Percentiles rank a stretch among this genome's conserved stretches.
phyloP scores from a whole-genome alignment of 805 yeast genomes.

The Debaryomyces tyrocola region DNA sequence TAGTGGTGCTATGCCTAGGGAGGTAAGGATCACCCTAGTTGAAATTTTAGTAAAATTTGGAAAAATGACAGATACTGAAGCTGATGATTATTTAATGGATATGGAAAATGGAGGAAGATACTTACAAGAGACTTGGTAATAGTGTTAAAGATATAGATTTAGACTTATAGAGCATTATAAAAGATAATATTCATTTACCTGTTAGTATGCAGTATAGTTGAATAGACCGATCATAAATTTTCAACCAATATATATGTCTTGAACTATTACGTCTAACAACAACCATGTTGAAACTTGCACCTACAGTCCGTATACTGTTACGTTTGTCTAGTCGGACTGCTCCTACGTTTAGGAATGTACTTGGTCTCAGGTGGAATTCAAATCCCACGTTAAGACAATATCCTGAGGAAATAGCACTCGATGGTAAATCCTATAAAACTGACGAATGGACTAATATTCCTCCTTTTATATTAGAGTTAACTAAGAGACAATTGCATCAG shows the following conservation, averaged over 20 bases:
- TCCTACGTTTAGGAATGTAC: no score
- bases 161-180: neutral
- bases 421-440: constrained; percentile 52
- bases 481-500: constrained; percentile 73
- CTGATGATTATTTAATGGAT: constrained; percentile 49
- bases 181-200: no score
- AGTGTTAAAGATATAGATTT: neutral
- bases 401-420: constrained; percentile 37
- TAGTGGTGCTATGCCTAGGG: constrained; percentile 90
- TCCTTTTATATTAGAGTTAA: constrained; percentile 62
- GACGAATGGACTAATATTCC: constrained; percentile 90
- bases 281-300: neutral
- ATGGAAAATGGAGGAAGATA: constrained; percentile 70
- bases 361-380: neutral
- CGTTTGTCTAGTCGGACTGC: no score
- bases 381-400: constrained; percentile 6
- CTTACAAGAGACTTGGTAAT: constrained; percentile 86
- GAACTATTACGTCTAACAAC: neutral
- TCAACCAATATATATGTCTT: neutral
- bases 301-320: no score
- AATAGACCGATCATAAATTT: neutral
- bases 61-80: constrained; percentile 40
- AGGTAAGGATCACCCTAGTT: constrained; percentile 76
- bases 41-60: constrained; percentile 55
- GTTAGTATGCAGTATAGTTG: neutral